These are phyloP conservation scores for Neurospora sp. DNA, from an alignment of 2,329 filamentous ascomycete species.

Conservation along the genomic window DNA sequence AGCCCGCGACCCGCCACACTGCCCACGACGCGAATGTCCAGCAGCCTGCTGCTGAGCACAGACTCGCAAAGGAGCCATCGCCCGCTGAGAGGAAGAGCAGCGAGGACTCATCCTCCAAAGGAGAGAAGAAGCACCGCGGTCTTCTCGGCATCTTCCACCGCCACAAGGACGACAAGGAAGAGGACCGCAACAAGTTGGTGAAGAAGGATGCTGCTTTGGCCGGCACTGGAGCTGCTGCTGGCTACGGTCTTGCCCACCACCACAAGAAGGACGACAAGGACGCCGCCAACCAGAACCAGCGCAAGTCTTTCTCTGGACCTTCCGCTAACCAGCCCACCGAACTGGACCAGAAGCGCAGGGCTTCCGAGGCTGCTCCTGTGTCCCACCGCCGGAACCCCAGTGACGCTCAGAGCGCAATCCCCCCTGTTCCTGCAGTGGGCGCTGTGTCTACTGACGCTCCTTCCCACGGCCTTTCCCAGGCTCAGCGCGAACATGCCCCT, in stretches of 20 bases:
- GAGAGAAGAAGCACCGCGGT: slow-evolving; percentile 11
- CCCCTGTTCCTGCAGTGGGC: not conserved
- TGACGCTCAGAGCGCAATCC: not conserved
- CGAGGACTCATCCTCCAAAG: slow-evolving; percentile 5
- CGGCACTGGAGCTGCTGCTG: slow-evolving; percentile 10
- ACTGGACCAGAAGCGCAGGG: not conserved
- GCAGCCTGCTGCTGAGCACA: not conserved
- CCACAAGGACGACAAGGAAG: slow-evolving; percentile 11
- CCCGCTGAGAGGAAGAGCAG: slow-evolving; percentile 4
- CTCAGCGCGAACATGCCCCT: not conserved
- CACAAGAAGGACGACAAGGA: slow-evolving; percentile 7
- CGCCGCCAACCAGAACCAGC: not conserved
- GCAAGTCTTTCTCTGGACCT: slow-evolving; percentile 1
- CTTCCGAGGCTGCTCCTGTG: not conserved
- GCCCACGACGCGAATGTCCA: not conserved
- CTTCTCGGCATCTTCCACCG: slow-evolving; percentile 17
- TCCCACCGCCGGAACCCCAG: not conserved
- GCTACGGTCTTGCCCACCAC: slow-evolving; percentile 7
- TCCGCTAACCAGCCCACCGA: not conserved
- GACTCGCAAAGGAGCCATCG: slow-evolving; percentile 1
- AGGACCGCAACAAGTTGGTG: slow-evolving; percentile 2
- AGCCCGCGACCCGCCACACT: not conserved
- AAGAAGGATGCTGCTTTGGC: slow-evolving; percentile 11
- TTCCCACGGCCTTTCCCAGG: not conserved
- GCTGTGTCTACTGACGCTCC: not conserved